phyloP scores from a whole-genome alignment of 768 basidiomycete species.

The Agaricus subrufescens region DNA sequence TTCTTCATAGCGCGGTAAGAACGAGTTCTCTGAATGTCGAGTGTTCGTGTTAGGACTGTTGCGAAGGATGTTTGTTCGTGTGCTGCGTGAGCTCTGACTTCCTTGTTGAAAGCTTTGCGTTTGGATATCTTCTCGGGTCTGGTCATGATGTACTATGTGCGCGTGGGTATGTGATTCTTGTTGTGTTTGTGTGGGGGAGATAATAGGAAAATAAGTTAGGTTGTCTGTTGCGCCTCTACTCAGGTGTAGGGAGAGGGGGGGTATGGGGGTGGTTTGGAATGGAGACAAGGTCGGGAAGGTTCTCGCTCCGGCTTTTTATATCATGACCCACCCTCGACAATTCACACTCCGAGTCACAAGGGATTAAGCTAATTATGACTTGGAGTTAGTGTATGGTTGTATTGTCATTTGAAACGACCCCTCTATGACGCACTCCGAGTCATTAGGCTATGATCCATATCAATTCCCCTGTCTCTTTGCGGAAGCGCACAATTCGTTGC shows the following conservation, averaged over 20 bases:
- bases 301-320: no score
- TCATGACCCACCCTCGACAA: no score
- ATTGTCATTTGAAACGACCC: no score
- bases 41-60: slow-evolving; percentile 1
- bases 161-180: background rate
- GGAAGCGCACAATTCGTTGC: no score
- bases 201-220: background rate
- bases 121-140: slow-evolving; percentile 9
- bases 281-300: no score
- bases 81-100: slow-evolving; percentile 6
- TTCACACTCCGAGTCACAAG: no score
- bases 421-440: no score
- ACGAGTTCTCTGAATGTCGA: background rate
- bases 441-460: no score
- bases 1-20: slow-evolving; percentile 5
- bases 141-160: slow-evolving; percentile 2
- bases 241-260: background rate
- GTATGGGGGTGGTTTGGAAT: no score
- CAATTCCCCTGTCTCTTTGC: no score
- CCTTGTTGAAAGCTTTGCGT: slow-evolving; percentile 10
- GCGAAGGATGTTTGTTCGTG: slow-evolving; percentile 7
- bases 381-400: no score
- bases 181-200: background rate
- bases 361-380: no score
- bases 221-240: background rate